These are phyloP conservation scores for Tolypocladium ovalisporum DNA, from an alignment of 2,329 filamentous ascomycete genomes.

Conservation along the genomic window DNA sequence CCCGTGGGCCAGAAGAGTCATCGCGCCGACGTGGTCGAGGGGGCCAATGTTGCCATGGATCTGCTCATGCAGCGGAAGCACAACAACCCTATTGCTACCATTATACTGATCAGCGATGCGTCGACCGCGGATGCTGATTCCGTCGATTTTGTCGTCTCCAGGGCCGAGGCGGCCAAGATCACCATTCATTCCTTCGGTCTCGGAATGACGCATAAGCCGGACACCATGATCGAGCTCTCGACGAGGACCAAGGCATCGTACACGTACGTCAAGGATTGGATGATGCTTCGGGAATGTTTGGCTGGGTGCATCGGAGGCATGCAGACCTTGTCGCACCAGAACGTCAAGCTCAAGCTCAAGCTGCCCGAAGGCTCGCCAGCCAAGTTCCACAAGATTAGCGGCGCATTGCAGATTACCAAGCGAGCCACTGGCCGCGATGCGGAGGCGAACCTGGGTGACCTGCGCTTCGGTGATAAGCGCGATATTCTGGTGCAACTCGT, in stretches of 20 bases:
- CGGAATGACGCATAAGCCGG: conserved; percentile 93
- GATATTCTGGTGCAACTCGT: conserved; percentile 92
- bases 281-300: conserved; percentile 96
- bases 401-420: conserved; percentile 91
- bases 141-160: conserved; percentile 93
- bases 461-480: conserved; percentile 88
- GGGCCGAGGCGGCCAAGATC: conserved; percentile 95
- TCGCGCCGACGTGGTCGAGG: conserved; percentile 91
- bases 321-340: conserved; percentile 94
- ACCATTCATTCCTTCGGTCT: conserved; percentile 94
- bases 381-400: conserved; percentile 97
- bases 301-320: conserved; percentile 86
- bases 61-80: conserved; percentile 95
- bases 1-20: conserved; percentile 95
- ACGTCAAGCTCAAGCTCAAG: conserved; percentile 89
- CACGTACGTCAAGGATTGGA: conserved; percentile 99
- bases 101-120: conserved; percentile 94
- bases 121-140: conserved; percentile 90
- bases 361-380: conserved; percentile 93
- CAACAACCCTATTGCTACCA: conserved; percentile 88
- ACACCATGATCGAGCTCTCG: conserved; percentile 96
- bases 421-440: conserved; percentile 89
- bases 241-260: conserved; percentile 94
- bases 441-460: conserved; percentile 81
- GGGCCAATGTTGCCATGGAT: conserved; percentile 97